Evolutionary conservation across 2,329 filamentous ascomycete species (phyloP), one percentile per base, ranked within the genome.

Genomic region (Neodidymelliopsis sp.): DNA sequence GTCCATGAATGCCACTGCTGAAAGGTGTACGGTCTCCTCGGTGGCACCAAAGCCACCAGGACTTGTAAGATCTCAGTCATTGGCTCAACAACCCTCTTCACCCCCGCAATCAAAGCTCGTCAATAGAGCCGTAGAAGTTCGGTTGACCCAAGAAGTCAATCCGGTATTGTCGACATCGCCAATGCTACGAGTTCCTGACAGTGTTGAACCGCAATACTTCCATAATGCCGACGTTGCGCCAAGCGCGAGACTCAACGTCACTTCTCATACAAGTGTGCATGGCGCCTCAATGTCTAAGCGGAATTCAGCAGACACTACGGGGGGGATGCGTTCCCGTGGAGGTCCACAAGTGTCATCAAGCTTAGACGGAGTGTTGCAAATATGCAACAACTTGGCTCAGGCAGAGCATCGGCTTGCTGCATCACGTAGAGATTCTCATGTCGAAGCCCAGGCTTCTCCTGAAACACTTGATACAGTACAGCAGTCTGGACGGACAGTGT

Each of bases 371-470:
- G 49, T 67, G 11, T 45, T 71, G 41, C 60, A 60, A 45, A 47
- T 65, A 24, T 70, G 66, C 45, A 59, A 67, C 20, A 42, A 62
- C 13, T 53, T 49, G 1, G 57, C 64, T 24, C 39, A 59, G 7
- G 49, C 51, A 29, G 46, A 31, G 38, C 45, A 27, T 24, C 47
- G 23, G 38, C 48, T 16, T 16, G 35, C 12, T 7, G 31, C 39
- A 20, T 24, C 35, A 27, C 41, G 34, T 25, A 45, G 25, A 25
- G 50, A n/a, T 3, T 13, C 42, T 16, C 33, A 19, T 12, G 33
- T 34, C 20, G 37, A 11, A 43, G 24, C 12, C 20, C 24, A 34
- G 12, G 22, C 13, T 23, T 22, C 29, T 13, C 20, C 28, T 22
- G 20, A 28, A 20, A 28, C 18, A 15, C 12, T n/a, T 15, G 18